Conservation (phyloP, 208 protist species). For the Leishmania arabica region DNA sequence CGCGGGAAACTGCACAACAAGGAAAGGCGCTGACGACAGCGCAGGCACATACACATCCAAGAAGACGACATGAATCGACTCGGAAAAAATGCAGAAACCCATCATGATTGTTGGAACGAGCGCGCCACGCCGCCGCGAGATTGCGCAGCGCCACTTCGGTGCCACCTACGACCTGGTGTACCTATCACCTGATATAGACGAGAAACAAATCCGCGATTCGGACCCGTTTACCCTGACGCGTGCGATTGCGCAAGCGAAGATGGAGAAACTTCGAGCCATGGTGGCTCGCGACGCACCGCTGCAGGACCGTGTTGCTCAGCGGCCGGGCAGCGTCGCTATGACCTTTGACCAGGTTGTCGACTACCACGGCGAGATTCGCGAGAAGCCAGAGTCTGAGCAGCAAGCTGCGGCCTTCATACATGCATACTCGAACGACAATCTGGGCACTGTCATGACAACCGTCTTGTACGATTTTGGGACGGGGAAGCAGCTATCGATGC, state of each 20-base stretch:
- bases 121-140: conserved; percentile 41
- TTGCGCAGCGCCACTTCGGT: conserved; percentile 44
- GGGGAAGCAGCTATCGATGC: conserved; percentile 21
- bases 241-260: conserved; percentile 46
- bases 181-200: conserved; percentile 83
- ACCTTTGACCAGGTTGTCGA: conserved; percentile 90
- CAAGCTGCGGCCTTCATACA: conserved; percentile 56
- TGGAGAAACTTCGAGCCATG: conserved; percentile 27
- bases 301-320: conserved; percentile 10
- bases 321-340: conserved; percentile 47
- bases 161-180: conserved; percentile 45
- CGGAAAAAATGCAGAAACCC: conserved; percentile 16
- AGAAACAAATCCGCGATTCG: conserved; percentile 58
- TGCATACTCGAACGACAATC: conserved; percentile 61
- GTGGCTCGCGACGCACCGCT: conserved; percentile 18
- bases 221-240: conserved; percentile 62
- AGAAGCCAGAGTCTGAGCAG: conserved; percentile 67
- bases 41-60: neutral
- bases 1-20: neutral
- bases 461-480: conserved; percentile 46
- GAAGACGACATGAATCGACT: too few species aligned
- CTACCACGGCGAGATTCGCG: conserved; percentile 75
- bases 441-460: conserved; percentile 73
- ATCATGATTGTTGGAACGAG: conserved; percentile 86
- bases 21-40: neutral